Base-by-base conservation (phyloP, 495 filamentous ascomycete genomes). In the Cercophora samala region DNA sequence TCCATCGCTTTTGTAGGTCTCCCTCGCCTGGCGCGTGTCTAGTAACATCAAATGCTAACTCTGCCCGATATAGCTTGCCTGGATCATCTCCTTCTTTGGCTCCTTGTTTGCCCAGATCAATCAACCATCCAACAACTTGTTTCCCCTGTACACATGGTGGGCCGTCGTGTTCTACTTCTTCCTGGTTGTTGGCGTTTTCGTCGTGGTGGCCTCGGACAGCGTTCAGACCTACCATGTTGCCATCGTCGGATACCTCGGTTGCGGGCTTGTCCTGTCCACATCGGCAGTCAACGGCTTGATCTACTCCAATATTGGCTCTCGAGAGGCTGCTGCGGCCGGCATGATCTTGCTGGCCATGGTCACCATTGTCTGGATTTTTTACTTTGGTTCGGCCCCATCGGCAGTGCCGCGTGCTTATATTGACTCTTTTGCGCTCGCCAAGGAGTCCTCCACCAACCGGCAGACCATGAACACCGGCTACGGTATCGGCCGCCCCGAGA, bases 341-440 rank as follows among this genome's bases (percentile, higher is more conserved):
- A 93, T 94, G 76, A 97, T 99, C 67, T 84, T 98, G n/a, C 83
- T 98, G 32, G 91, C 94, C 42, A 97, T 98, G 88, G 89, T 98
- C 63, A 87, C 91, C 74, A 91, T 97, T 72, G 86, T 98, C 59
- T 99, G 95, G 95, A 97, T 98, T 67, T 96, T 97, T 80, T 97
- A 98, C 81, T 99, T 96, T 73, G 95, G 95, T 65, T 97, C 95
- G 8, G 88, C 91, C 2, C 93, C 96, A 5, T 89, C 91, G 62
- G 91, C 93, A n/a, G 83, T 88, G 63, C 91, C 93, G 68, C 91
- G 93, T 64, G 89, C 91, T 52, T 96, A 94, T 75, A 90, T 97
- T 68, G 96, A 99, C 78, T 97, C 94, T 2, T 97, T 97, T 72
- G 93, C 96, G 46, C 84, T 98, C 4, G 86, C 96, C 81, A 97